These are phyloP conservation scores for Cystobasidiaceae sp. DNA, from an alignment of 1,284 basidiomycete genomes.

Conservation along the genomic window DNA sequence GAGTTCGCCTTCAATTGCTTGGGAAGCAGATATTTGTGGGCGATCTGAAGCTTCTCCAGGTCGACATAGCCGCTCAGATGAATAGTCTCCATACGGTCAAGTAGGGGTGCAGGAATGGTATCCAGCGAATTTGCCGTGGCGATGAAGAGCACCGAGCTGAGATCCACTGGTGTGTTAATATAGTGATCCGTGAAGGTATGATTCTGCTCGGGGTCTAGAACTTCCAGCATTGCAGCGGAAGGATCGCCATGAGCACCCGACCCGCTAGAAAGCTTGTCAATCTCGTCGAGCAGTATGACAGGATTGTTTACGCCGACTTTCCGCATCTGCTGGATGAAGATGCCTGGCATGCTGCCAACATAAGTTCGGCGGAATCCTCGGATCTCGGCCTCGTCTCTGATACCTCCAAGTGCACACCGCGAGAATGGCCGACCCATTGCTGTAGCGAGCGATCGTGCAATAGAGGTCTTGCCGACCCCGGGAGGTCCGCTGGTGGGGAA, in stretches of 20 bases:
- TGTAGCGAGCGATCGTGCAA: constrained; percentile 49
- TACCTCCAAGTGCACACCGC: constrained; percentile 45
- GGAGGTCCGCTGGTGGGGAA: constrained; percentile 61
- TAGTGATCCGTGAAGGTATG: constrained; percentile 50
- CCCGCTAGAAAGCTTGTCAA: constrained; percentile 47
- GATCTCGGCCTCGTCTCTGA: constrained; percentile 50
- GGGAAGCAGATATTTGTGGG: constrained; percentile 61
- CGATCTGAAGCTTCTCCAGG: constrained; percentile 50
- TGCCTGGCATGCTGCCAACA: constrained; percentile 57
- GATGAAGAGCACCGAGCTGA: constrained; percentile 48
- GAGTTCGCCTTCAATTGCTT: constrained; percentile 73
- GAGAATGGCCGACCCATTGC: constrained; percentile 14
- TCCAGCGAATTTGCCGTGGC: constrained; percentile 50
- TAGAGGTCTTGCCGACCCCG: constrained; percentile 75
- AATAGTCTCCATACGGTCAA: constrained; percentile 50
- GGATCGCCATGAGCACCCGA: constrained; percentile 48
- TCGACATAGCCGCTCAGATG: constrained; percentile 49
- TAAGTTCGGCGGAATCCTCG: constrained; percentile 47
- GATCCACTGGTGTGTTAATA: constrained; percentile 42
- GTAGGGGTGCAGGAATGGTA: constrained; percentile 48
- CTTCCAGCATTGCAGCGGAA: constrained; percentile 50
- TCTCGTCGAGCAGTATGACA: constrained; percentile 50
- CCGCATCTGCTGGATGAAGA: constrained; percentile 46
- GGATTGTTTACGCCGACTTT: constrained; percentile 49
- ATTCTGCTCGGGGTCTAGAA: constrained; percentile 50